Conservation (phyloP, 768 basidiomycete species). For the Solioccasus polychromus region DNA sequence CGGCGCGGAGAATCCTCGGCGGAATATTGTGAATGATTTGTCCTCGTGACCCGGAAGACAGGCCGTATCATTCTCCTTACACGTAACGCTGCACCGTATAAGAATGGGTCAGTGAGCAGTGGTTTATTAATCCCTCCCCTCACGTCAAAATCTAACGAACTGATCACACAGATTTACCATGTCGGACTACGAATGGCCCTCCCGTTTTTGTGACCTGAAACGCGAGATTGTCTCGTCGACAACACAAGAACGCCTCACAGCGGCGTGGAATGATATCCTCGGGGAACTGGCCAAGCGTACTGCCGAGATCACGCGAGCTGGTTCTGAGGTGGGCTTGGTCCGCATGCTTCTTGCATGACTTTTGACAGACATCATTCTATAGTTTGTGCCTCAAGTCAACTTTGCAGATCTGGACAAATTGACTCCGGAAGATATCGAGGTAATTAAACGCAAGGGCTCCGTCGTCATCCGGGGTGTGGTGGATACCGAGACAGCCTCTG, state of each 20-base stretch:
- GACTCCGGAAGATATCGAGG: constrained; percentile 41
- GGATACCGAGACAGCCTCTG: constrained; percentile 48
- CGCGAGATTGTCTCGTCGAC: constrained; percentile 49
- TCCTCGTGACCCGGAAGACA: background rate
- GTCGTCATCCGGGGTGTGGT: constrained; percentile 64
- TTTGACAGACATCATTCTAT: background rate
- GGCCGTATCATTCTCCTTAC: background rate
- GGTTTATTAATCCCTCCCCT: background rate
- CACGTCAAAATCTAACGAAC: too few species aligned
- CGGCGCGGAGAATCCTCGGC: constrained; percentile 1
- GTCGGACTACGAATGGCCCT: constrained; percentile 15
- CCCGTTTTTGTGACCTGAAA: constrained; percentile 58
- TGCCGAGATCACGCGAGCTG: constrained; percentile 42
- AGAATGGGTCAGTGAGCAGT: background rate
- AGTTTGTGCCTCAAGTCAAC: constrained; percentile 64
- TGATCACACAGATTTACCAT: constrained; percentile 7
- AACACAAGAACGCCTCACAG: constrained; percentile 45
- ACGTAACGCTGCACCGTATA: constrained; percentile 8
- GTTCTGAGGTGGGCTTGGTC: constrained; percentile 43
- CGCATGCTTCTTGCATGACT: background rate
- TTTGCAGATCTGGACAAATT: constrained; percentile 38
- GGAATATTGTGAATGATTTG: background rate
- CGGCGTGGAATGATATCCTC: constrained; percentile 59
- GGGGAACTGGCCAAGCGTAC: constrained; percentile 46
- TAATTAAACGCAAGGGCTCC: constrained; percentile 53